Conservation (phyloP, 352 stramenopile genomes). For the Albugo laibachii region DNA sequence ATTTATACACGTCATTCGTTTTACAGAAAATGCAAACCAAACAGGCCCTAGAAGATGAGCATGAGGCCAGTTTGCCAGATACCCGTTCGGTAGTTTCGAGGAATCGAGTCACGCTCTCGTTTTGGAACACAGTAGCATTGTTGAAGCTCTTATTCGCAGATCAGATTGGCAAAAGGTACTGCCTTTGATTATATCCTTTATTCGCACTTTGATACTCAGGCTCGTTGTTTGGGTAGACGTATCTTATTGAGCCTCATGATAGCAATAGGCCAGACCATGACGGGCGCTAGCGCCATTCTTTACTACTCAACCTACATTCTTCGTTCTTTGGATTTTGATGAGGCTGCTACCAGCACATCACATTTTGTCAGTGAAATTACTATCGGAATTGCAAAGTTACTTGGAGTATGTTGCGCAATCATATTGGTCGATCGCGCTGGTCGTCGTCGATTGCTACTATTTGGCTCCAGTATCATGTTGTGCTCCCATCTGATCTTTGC, state of each 20-base stretch:
- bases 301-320: slow-evolving; percentile 70
- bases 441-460: slow-evolving; percentile 28
- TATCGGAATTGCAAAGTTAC: slow-evolving; percentile 40
- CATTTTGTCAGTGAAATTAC: slow-evolving; percentile 29
- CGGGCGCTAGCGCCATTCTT: slow-evolving; percentile 51
- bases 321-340: slow-evolving; percentile 11
- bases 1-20: too few relatives aligned
- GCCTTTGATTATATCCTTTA: too few relatives aligned
- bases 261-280: slow-evolving; percentile 39
- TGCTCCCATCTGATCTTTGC: slow-evolving; percentile 26
- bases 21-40: too few relatives aligned
- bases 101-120: background rate
- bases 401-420: slow-evolving; percentile 33
- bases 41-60: too few relatives aligned
- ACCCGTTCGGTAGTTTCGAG: too few relatives aligned
- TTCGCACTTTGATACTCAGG: background rate
- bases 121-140: background rate
- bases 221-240: slow-evolving; percentile 11
- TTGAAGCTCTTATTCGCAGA: background rate
- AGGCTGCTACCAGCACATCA: slow-evolving; percentile 6
- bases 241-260: slow-evolving; percentile 34
- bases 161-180: too few relatives aligned
- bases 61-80: too few relatives aligned
- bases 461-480: slow-evolving; percentile 35
- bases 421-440: slow-evolving; percentile 31